Evolutionary conservation across 768 basidiomycete species (phyloP), one percentile per base, ranked within the genome.

Genomic region (Lentinula edodes): DNA sequence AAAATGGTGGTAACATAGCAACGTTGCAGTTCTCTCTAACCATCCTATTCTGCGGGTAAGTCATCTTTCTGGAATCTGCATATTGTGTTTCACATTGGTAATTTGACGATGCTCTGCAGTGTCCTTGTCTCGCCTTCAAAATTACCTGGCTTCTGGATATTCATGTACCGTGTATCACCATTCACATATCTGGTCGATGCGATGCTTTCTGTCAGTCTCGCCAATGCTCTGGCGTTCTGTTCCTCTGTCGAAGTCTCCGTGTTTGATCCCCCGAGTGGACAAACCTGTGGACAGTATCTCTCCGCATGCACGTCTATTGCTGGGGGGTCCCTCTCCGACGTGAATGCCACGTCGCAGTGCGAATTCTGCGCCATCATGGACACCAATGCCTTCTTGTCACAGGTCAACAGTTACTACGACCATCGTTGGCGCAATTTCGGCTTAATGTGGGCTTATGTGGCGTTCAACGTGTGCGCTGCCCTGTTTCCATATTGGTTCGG

Each of bases 291-390:
- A 6, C 50, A 69, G 1, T 92, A 80, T 70, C 68, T 89, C 62
- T 56, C 70, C 18, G 61, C 73, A 0, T 92, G 80, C 69, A 86
- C 89, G 12, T 59, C 71, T 0, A 62, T 61, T 3, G 70, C 75
- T 5, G 84, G 89, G 0, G 89, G 89, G 3, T 87, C 86, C 67
- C 68, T 91, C 36, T 76, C 76, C 62, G 80, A 89, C 64, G 73
- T 81, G 0, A 66, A 76, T 28, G 81, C 86, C 1, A 78, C 78
- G 0, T 67, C 71, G 5, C 72, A 66, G 9, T 92, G 89, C 69
- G 64, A 75, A 16, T 88, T 83, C 69, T 89, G 89, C 64, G 72
- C 82, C 0, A 76, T 77, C 34, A 65, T 74, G 6, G 80, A 75
- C 2, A 86, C 86, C 4, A 80, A 88, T 65, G 67, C 80, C 55